Percentiles rank a stretch among this genome's conserved stretches.
Evolutionary conservation across 108 stramenopile genomes (phyloP).

Genomic region (Schizochytrium sp.): DNA sequence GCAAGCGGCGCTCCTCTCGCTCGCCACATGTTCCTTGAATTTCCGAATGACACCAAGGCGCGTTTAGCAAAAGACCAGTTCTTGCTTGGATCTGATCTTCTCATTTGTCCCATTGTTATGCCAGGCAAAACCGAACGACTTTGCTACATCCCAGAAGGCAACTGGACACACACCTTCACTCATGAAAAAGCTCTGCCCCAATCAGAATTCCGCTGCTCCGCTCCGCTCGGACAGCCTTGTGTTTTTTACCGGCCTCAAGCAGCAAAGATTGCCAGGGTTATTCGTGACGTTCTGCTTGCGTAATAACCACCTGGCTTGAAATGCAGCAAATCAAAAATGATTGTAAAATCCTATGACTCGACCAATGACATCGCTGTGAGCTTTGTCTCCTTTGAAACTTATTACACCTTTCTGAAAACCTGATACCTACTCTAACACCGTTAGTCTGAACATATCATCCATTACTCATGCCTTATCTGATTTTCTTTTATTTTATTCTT

Average conservation of each 20-base stretch:
- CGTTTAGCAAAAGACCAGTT: slow-evolving; percentile 47
- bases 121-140: background rate
- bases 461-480: too few relatives aligned
- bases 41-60: slow-evolving; percentile 13
- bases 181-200: background rate
- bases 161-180: slow-evolving; percentile 20
- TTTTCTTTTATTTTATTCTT: too few relatives aligned
- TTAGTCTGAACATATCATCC: too few relatives aligned
- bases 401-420: too few relatives aligned
- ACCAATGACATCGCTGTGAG: too few relatives aligned
- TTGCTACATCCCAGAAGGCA: slow-evolving; percentile 30
- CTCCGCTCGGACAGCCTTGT: slow-evolving; percentile 4
- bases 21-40: slow-evolving; percentile 49
- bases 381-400: too few relatives aligned
- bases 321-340: too few relatives aligned
- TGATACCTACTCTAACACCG: too few relatives aligned
- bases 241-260: slow-evolving; percentile 28
- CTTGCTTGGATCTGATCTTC: slow-evolving; percentile 52
- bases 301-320: too few relatives aligned
- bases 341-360: too few relatives aligned
- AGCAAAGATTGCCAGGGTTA: background rate
- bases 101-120: slow-evolving; percentile 43
- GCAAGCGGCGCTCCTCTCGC: slow-evolving; percentile 41
- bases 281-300: background rate
- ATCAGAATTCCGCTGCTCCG: background rate